Conservation (phyloP, 345 rosid species). For the Lepidium africanum region DNA sequence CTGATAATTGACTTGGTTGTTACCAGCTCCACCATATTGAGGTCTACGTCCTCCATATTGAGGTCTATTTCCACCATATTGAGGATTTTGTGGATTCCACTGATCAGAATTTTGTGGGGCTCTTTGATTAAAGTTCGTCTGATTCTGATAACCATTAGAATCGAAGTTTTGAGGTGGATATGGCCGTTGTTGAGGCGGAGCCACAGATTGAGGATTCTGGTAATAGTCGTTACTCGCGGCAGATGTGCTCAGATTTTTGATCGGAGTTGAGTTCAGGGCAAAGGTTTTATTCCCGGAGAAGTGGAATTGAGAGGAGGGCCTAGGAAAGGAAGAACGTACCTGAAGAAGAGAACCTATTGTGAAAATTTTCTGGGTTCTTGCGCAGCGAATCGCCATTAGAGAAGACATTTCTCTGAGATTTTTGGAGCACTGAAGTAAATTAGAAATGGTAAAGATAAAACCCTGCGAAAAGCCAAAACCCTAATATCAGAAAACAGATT, state of each 20-base stretch:
- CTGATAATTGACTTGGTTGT: conserved; percentile 18
- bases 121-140: conserved; percentile 28
- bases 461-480: conserved; percentile 25
- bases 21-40: conserved; percentile 21
- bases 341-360: conserved; percentile 24
- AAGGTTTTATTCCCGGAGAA: not conserved
- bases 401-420: conserved; percentile 39
- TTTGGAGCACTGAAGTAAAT: not conserved
- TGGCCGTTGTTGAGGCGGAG: conserved; percentile 11
- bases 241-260: conserved; percentile 35
- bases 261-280: conserved; percentile 11
- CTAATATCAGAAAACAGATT: not conserved
- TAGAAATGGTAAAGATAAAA: conserved; percentile 10
- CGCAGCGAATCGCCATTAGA: conserved; percentile 37
- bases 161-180: conserved; percentile 25
- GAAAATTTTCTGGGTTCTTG: conserved; percentile 14
- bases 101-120: conserved; percentile 25
- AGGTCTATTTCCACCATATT: conserved; percentile 15
- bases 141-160: conserved; percentile 26
- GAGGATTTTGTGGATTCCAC: conserved; percentile 26
- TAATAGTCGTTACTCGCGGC: conserved; percentile 32
- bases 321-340: conserved; percentile 24
- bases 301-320: conserved; percentile 6
- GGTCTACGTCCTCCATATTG: conserved; percentile 23
- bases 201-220: conserved; percentile 14